Evolutionary conservation across 345 rosid species (phyloP), one percentile per base, ranked within the genome.

Genomic region (Raphanus sativus): DNA sequence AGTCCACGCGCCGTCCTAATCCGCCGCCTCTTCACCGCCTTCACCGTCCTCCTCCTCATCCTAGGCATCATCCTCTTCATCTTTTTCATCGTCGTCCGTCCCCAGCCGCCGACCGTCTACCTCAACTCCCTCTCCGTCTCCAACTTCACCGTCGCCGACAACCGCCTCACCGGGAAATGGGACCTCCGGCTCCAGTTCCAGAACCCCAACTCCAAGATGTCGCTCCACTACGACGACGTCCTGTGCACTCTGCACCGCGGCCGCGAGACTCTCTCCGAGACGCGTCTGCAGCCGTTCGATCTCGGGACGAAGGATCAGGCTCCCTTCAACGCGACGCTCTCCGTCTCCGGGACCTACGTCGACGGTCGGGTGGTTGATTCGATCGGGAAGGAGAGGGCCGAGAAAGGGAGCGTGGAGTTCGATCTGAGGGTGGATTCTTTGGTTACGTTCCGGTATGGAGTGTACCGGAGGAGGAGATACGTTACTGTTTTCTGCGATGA

Each of bases 121-220:
- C 28, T 94, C 38, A 77, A 80, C 11, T 86, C 93, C 6, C 76
- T 94, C 72, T 81, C 91, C 12, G 74, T 89, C 65, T 76, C 94
- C 80, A 77, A 86, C 62, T 91, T 87, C 82, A 89, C 85, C 67
- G 74, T 75, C 63, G 73, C 88, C 34, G 29, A 79, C 61, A 78
- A 82, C 40, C 74, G 16, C 26, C 70, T 95, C 62, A 60, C 82
- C 54, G 97, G 86, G 16, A 77, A 66, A 8, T 90, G 95, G 98
- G 78, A 82, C 75, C 83, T 92, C 9, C 67, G 69, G 4, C 73
- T 87, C 70, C 86, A 56, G 36, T 83, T 86, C 40, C 72, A 69
- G 11, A 95, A 90, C 86, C 96, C 96, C 29, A 95, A 92, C 81
- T 90, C 94, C 61, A 90, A 89, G 85, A 70, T 88, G 81, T 71